Conservation (phyloP, 1,139 yeast species). For the Debaryomycetaceae sp. region DNA sequence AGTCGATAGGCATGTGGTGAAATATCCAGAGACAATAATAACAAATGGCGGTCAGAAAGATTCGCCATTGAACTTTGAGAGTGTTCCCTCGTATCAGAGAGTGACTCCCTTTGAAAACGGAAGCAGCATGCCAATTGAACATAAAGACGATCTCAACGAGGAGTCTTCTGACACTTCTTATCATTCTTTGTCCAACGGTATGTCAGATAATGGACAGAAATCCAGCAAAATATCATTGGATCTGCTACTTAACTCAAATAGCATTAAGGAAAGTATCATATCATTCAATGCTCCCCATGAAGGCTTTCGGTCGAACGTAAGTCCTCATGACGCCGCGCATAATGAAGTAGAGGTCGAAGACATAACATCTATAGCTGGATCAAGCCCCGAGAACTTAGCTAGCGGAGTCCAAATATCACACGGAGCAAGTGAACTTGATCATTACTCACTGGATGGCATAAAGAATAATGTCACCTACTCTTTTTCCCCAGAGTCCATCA, state of each 20-base stretch:
- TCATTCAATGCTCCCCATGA: background rate
- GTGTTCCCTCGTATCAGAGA: background rate
- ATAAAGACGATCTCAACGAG: background rate
- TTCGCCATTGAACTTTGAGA: background rate
- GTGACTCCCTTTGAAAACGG: background rate
- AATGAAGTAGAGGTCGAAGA: background rate
- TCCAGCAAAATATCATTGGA: background rate
- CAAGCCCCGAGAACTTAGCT: background rate
- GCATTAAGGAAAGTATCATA: background rate
- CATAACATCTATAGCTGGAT: background rate
- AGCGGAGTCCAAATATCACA: background rate
- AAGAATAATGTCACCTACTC: constrained; percentile 6
- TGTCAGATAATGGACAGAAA: background rate
- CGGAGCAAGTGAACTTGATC: background rate
- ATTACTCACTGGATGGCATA: background rate
- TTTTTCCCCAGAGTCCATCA: constrained; percentile 11
- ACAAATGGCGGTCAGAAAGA: background rate
- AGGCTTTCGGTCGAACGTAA: background rate
- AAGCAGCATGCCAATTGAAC: background rate
- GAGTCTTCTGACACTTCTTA: background rate
- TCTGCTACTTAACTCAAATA: background rate
- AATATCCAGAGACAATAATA: background rate
- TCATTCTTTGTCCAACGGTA: background rate
- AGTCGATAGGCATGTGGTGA: background rate
- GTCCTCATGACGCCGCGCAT: background rate